Conservation (phyloP, 2,329 filamentous ascomycete genomes). For the Nannizziopsis barbatae region DNA sequence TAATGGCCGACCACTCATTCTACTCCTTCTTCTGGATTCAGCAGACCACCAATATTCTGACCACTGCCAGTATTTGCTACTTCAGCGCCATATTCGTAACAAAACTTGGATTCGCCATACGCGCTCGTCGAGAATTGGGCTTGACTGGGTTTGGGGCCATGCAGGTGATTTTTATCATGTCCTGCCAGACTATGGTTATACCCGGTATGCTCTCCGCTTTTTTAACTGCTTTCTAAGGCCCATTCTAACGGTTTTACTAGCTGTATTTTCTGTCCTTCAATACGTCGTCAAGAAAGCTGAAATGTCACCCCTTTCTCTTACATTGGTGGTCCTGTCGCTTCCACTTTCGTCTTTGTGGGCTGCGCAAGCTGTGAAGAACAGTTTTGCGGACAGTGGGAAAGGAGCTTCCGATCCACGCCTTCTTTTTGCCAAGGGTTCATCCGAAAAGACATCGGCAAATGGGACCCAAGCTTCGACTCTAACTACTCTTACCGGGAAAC, state of each 20-base stretch:
- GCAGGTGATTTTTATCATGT: slow-evolving; percentile 57
- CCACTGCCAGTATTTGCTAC: slow-evolving; percentile 48
- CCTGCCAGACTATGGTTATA: slow-evolving; percentile 54
- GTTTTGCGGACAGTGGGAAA: slow-evolving; percentile 4
- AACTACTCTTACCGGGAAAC: slow-evolving; percentile 1
- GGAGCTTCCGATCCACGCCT: neutral
- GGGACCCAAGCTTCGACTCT: slow-evolving; percentile 5
- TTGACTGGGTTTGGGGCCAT: slow-evolving; percentile 53
- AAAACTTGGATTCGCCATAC: slow-evolving; percentile 50
- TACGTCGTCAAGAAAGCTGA: slow-evolving; percentile 43
- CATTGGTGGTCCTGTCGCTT: slow-evolving; percentile 51
- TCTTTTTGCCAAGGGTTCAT: slow-evolving; percentile 5
- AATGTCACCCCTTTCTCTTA: slow-evolving; percentile 45
- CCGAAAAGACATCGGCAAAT: neutral
- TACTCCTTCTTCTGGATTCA: slow-evolving; percentile 31
- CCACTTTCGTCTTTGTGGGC: slow-evolving; percentile 60
- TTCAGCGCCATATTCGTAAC: slow-evolving; percentile 52
- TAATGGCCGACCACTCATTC: slow-evolving; percentile 26
- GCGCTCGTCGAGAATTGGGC: slow-evolving; percentile 45
- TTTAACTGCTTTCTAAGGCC: slow-evolving; percentile 1
- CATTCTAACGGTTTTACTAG: slow-evolving; percentile 4
- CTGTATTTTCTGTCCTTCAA: slow-evolving; percentile 48
- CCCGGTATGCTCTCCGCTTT: slow-evolving; percentile 41
- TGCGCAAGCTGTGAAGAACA: slow-evolving; percentile 27
- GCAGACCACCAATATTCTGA: slow-evolving; percentile 39